Percentiles rank a stretch among this genome's conserved stretches.
Evolutionary conservation across 306 rosid species (phyloP).

Genomic region (Cyamopsis tetragonoloba): DNA sequence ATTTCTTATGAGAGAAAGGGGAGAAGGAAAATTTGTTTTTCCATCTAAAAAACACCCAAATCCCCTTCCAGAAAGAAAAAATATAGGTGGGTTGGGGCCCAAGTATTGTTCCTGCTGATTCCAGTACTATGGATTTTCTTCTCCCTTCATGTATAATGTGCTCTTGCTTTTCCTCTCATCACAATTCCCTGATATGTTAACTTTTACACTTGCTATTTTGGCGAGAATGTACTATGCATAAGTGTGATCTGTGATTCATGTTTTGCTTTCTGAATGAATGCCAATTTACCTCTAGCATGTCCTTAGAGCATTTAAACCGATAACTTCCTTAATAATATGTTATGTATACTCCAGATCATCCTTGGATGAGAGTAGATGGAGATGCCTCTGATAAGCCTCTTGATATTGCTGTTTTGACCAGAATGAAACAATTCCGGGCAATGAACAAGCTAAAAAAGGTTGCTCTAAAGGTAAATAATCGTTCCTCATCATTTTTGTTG

Average conservation of each 20-base stretch:
- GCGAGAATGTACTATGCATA: not conserved
- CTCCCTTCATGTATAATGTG: not conserved
- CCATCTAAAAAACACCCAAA: not conserved
- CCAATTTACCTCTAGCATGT: not conserved
- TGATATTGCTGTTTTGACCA: slow-evolving; percentile 84
- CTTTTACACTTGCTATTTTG: not conserved
- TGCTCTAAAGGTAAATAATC: slow-evolving; percentile 69
- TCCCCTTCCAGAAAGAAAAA: not conserved
- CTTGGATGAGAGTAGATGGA: slow-evolving; percentile 98
- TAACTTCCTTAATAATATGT: slow-evolving; percentile 13
- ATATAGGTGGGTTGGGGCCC: not conserved
- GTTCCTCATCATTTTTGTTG: slow-evolving; percentile 10
- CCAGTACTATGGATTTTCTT: not conserved
- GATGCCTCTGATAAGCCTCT: slow-evolving; percentile 91
- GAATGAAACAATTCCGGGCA: slow-evolving; percentile 98
- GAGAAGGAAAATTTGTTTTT: not conserved
- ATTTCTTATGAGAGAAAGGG: not conserved
- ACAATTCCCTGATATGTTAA: not conserved
- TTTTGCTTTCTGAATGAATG: not conserved
- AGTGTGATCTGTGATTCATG: not conserved
- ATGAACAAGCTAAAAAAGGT: slow-evolving; percentile 98
- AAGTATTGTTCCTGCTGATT: not conserved
- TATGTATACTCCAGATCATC: slow-evolving; percentile 65
- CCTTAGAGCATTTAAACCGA: not conserved
- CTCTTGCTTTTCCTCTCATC: not conserved